Percentiles rank a stretch among this genome's conserved stretches.
phyloP scores from a whole-genome alignment of 225 moss, liverwort and hornwort genomes.

The Physcomitrellopsis africana region DNA sequence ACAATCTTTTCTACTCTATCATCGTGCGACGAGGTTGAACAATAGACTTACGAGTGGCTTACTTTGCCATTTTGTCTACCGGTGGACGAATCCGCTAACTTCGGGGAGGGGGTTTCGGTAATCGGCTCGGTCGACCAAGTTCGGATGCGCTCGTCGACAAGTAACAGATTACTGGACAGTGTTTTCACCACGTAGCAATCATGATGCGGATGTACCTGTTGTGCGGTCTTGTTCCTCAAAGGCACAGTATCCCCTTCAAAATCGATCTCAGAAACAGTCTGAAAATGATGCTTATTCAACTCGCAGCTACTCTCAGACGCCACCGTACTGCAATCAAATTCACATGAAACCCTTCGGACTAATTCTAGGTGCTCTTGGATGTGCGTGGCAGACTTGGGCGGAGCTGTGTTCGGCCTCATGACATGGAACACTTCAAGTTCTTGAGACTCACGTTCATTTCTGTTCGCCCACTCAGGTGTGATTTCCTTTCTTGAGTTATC shows the following conservation, averaged over 20 bases:
- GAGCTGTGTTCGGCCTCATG: slow-evolving; percentile 32
- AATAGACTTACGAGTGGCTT: slow-evolving; percentile 21
- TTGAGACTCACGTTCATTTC: slow-evolving; percentile 20
- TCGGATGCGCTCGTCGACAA: slow-evolving; percentile 38
- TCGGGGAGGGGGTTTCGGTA: slow-evolving; percentile 35
- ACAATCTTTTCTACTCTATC: background rate
- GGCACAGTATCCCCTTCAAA: slow-evolving; percentile 24
- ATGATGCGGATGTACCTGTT: slow-evolving; percentile 21
- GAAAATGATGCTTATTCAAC: slow-evolving; percentile 22
- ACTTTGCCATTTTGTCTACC: slow-evolving; percentile 38
- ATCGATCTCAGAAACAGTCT: slow-evolving; percentile 34
- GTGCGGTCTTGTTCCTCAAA: background rate
- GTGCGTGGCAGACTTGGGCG: slow-evolving; percentile 23
- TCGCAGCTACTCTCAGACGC: slow-evolving; percentile 31
- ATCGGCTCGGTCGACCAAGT: slow-evolving; percentile 48
- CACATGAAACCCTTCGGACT: slow-evolving; percentile 29
- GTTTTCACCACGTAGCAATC: slow-evolving; percentile 23
- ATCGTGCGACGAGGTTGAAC: background rate
- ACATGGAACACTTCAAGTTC: slow-evolving; percentile 27
- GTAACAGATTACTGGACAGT: slow-evolving; percentile 24
- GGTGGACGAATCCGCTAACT: slow-evolving; percentile 26
- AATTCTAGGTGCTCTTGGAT: slow-evolving; percentile 37
- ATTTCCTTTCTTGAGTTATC: slow-evolving; percentile 26
- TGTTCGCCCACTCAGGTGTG: slow-evolving; percentile 32
- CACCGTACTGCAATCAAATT: slow-evolving; percentile 40